Evolutionary conservation across 352 stramenopile species (phyloP), one percentile per base, ranked within the genome.

Genomic region (Phytopythium helicoides): DNA sequence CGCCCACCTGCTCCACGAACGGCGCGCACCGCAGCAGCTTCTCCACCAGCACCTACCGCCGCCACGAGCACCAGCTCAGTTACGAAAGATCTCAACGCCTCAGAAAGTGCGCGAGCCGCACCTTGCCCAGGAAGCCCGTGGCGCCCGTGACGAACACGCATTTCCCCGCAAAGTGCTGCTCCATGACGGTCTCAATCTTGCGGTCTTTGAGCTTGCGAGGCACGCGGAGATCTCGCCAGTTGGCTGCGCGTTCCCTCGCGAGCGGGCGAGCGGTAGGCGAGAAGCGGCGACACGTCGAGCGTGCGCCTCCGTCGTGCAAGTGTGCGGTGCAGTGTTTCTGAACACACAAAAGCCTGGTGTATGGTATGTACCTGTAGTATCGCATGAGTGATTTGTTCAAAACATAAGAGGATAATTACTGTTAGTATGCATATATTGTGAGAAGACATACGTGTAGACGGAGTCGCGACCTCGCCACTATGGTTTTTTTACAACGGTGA

Each of bases 41-140:
- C 63, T 94, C 83, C 25, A 95, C 74, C 22, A 90, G 51, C 3
- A 80, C 81, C 80, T 93, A 22, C 12, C 42, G 9, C 37, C 9
- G 26, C 23, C 14, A 26, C 37, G 19, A 47, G 18, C 8, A 14
- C 9, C 7, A 23, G 7, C 7, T 16, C 15, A 21, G 31, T 60
- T 15, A 64, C 52, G 18, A 44, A 10, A n/a, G n/a, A n/a, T n/a
- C n/a, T n/a, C n/a, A n/a, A n/a, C n/a, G n/a, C n/a, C n/a, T n/a
- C n/a, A n/a, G n/a, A n/a, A n/a, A n/a, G n/a, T n/a, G n/a, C n/a
- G n/a, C 1, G 8, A 9, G 9, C 6, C 51, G 21, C 56, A 88
- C 85, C 63, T 95, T 95, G 54, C 76, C 86, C 34, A 94, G 67
- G 62, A 96, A 96, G 58, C 86, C 85, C 41, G 85, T 96, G 54